Percentiles rank a stretch among this genome's conserved stretches.
Evolutionary conservation across 352 stramenopile genomes (phyloP).

Genomic region (Peronosclerospora sorghi): DNA sequence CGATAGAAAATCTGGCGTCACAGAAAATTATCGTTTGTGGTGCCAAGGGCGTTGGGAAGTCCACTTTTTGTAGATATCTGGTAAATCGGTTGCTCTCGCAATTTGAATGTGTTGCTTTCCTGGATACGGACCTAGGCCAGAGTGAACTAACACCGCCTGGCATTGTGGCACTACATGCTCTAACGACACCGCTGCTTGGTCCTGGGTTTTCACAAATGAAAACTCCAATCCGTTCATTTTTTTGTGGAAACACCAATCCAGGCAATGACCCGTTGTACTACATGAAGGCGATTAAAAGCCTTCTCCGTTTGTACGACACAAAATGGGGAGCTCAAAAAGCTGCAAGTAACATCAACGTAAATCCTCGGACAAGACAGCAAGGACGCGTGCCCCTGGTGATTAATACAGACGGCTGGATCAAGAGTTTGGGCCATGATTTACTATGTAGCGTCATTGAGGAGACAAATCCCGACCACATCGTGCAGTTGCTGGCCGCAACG

Average conservation of each 20-base stretch:
- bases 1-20: neutral
- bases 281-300: conserved; percentile 55
- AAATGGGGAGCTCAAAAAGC: conserved; percentile 30
- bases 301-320: conserved; percentile 49
- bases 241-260: conserved; percentile 65
- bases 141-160: conserved; percentile 90
- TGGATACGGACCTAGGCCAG: conserved; percentile 94
- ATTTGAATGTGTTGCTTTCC: conserved; percentile 76
- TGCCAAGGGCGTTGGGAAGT: conserved; percentile 93
- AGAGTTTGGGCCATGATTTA: conserved; percentile 93
- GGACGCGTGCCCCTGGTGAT: conserved; percentile 85
- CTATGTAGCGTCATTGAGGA: conserved; percentile 85
- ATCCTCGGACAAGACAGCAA: conserved; percentile 1
- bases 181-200: conserved; percentile 83
- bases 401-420: conserved; percentile 97
- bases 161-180: conserved; percentile 85
- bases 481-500: conserved; percentile 88
- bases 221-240: conserved; percentile 55
- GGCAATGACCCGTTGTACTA: conserved; percentile 68
- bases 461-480: conserved; percentile 82
- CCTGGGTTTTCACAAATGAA: conserved; percentile 89
- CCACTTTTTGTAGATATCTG: conserved; percentile 89
- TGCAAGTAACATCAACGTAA: conserved; percentile 1
- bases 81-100: conserved; percentile 85
- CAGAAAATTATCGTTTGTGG: conserved; percentile 87